phyloP scores from a whole-genome alignment of 2,329 filamentous ascomycete species.

The Leptographium wingfieldii region DNA sequence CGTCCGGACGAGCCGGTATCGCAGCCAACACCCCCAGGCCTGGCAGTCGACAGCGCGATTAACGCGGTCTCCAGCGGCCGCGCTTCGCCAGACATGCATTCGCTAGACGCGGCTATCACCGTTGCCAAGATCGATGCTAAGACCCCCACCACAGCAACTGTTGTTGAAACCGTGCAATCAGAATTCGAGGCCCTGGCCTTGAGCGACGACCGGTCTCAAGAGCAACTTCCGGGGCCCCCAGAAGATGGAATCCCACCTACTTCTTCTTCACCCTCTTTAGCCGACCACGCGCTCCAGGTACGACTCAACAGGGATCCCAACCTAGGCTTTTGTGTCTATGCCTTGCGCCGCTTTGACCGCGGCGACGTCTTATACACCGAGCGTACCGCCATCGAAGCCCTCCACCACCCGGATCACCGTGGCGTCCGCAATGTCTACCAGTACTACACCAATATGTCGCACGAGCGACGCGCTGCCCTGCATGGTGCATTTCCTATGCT shows the following conservation, averaged over 20 bases:
- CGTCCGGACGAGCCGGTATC: neutral
- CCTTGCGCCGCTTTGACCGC: slow-evolving; percentile 13
- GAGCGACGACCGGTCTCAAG: neutral
- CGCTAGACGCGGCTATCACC: neutral
- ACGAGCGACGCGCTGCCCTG: slow-evolving; percentile 3
- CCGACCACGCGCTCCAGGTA: slow-evolving; percentile 5
- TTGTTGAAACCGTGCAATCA: neutral
- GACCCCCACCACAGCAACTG: neutral
- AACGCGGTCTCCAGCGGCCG: neutral
- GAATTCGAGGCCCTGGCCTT: neutral
- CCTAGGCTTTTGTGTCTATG: slow-evolving; percentile 20
- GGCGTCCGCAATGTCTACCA: slow-evolving; percentile 10
- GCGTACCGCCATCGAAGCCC: slow-evolving; percentile 13
- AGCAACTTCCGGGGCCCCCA: neutral
- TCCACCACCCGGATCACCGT: slow-evolving; percentile 9
- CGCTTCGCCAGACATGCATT: neutral
- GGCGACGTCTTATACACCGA: slow-evolving; percentile 18
- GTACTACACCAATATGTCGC: slow-evolving; percentile 2
- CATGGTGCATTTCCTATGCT: slow-evolving; percentile 13
- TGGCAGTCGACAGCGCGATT: neutral
- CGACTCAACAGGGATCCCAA: slow-evolving; percentile 9
- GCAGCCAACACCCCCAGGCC: neutral
- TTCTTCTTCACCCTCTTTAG: neutral
- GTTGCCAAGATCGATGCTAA: neutral
- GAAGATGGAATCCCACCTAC: neutral